Percentiles rank a stretch among this genome's conserved stretches.
Evolutionary conservation across 2,329 filamentous ascomycete species (phyloP).

Genomic region (Stromatinia cepivora): DNA sequence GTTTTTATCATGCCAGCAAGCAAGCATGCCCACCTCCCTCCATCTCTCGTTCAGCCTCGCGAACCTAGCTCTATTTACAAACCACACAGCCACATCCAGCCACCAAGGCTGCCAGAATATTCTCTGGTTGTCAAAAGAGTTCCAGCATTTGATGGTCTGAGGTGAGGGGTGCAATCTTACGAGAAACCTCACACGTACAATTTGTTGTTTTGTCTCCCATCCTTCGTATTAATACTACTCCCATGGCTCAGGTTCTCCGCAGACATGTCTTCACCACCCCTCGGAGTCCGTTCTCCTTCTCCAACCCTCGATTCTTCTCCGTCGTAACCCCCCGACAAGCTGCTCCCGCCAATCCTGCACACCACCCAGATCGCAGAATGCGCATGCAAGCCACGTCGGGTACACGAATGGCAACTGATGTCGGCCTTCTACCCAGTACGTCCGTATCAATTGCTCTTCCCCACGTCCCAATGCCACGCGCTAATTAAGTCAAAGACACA

Average conservation of each 20-base stretch:
- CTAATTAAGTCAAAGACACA: conserved; percentile 37
- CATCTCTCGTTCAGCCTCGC: conserved; percentile 1
- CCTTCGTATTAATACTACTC: not conserved
- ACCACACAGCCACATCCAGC: conserved; percentile 15
- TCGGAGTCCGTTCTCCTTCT: conserved; percentile 22
- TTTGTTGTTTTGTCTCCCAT: not conserved
- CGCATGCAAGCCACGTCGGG: not conserved
- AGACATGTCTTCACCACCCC: conserved; percentile 30
- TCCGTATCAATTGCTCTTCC: conserved; percentile 3
- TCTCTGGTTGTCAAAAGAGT: conserved; percentile 4
- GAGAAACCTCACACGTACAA: not conserved
- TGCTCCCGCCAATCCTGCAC: conserved; percentile 5
- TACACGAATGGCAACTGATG: conserved; percentile 30
- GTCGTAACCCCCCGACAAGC: conserved; percentile 25
- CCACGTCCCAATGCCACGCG: not conserved
- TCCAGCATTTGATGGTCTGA: not conserved
- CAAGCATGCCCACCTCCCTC: not conserved
- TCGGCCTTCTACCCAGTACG: conserved; percentile 36
- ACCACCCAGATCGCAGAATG: conserved; percentile 11
- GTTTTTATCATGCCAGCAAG: not conserved
- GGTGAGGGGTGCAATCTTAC: not conserved
- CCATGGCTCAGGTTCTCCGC: conserved; percentile 35
- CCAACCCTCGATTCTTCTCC: conserved; percentile 33
- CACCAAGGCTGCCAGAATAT: conserved; percentile 8
- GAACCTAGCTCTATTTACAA: not conserved